Conservation (phyloP, 495 filamentous ascomycete genomes). For the Penicillium dipodomyicola region DNA sequence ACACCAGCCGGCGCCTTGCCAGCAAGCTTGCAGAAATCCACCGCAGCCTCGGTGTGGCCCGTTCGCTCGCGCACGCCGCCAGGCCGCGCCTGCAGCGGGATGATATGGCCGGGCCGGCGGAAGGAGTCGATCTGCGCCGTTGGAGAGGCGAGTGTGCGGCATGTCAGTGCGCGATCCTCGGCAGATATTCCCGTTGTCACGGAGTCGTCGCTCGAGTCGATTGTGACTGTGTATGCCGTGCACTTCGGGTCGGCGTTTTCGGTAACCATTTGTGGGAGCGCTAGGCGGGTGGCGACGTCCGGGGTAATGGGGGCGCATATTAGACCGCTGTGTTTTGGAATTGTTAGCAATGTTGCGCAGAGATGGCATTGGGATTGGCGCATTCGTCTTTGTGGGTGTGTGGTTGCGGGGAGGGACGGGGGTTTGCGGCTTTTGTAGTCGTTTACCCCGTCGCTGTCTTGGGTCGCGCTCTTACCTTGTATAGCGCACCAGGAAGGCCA, state of each 20-base stretch:
- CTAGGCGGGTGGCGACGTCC: constrained; percentile 60
- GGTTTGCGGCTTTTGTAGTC: not conserved
- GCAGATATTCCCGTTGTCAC: constrained; percentile 90
- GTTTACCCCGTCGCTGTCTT: not conserved
- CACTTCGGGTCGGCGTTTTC: constrained; percentile 80
- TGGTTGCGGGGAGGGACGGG: not conserved
- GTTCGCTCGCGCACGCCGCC: constrained; percentile 76
- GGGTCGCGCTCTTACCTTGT: constrained; percentile 49
- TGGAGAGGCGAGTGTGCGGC: constrained; percentile 72
- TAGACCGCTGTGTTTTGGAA: constrained; percentile 58
- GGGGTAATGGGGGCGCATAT: constrained; percentile 84
- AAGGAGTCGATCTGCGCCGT: constrained; percentile 57
- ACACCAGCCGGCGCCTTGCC: constrained; percentile 73
- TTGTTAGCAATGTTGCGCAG: constrained; percentile 1
- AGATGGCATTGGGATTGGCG: not conserved
- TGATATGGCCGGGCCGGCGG: constrained; percentile 83
- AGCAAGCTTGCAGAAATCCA: constrained; percentile 80
- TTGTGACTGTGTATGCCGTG: constrained; percentile 86
- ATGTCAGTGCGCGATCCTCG: constrained; percentile 80
- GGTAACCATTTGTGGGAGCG: constrained; percentile 85
- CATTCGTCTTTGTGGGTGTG: not conserved
- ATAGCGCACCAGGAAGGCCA: constrained; percentile 92
- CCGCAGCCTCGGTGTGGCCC: constrained; percentile 91
- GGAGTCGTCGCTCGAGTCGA: constrained; percentile 69
- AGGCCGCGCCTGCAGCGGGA: constrained; percentile 75